Percentiles rank a stretch among this genome's conserved stretches.
These are phyloP conservation scores for Neoboletus magnificus DNA, from an alignment of 768 basidiomycete genomes.

Conservation along the genomic window DNA sequence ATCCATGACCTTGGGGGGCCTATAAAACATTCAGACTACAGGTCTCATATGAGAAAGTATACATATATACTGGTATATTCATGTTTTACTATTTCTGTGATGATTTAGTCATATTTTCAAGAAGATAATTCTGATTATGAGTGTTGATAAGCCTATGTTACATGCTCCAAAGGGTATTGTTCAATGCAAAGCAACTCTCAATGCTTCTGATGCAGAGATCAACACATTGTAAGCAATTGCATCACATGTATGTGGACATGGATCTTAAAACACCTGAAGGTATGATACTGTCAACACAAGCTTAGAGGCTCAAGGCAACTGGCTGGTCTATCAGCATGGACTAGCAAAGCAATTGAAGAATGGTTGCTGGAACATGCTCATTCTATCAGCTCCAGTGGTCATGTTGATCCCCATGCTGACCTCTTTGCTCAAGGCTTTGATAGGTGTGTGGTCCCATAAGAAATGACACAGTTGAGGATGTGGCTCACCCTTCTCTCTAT, in stretches of 20 bases:
- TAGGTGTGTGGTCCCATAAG: conserved; percentile 25
- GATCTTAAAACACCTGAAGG: conserved; percentile 8
- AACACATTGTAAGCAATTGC: conserved; percentile 36
- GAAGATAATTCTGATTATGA: conserved; percentile 51
- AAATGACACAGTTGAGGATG: too few relatives aligned
- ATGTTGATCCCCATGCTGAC: conserved; percentile 18
- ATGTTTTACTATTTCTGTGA: too few relatives aligned
- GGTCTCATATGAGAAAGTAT: too few relatives aligned
- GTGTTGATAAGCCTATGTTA: conserved; percentile 40
- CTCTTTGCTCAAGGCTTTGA: conserved; percentile 37
- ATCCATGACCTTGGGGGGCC: too few relatives aligned
- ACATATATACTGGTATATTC: too few relatives aligned
- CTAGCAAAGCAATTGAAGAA: conserved; percentile 6
- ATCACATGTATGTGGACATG: not conserved
- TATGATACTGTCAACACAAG: conserved; percentile 34
- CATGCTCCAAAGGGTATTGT: conserved; percentile 47
- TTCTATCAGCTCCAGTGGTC: conserved; percentile 3
- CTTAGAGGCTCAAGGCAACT: conserved; percentile 12
- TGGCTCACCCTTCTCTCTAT: not conserved
- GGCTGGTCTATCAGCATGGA: conserved; percentile 26
- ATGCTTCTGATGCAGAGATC: conserved; percentile 44
- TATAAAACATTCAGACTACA: too few relatives aligned
- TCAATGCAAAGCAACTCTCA: conserved; percentile 37
- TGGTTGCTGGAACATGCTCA: conserved; percentile 31
- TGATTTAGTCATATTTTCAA: conserved; percentile 46